Percentiles rank a stretch among this genome's conserved stretches.
Conservation (phyloP, 768 basidiomycete species). For the Tylopilus plumbeoviolaceoides region DNA sequence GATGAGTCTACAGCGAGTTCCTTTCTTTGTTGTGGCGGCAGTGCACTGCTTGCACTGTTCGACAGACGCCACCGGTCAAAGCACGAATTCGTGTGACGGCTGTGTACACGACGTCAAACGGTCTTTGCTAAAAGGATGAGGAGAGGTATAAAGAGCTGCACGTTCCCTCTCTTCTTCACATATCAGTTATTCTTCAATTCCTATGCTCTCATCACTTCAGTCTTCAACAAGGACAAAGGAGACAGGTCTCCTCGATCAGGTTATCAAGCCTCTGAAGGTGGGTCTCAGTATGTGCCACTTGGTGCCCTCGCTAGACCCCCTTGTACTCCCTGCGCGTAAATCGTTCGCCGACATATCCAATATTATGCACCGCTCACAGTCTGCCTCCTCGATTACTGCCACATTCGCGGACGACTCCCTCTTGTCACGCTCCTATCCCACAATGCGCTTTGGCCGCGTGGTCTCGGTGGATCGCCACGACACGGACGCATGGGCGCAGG, state of each 20-base stretch:
- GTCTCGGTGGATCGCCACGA: constrained; percentile 24
- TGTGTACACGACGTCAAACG: constrained; percentile 9
- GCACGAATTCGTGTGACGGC: constrained; percentile 3
- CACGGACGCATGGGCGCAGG: constrained; percentile 19
- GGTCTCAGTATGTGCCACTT: constrained; percentile 8
- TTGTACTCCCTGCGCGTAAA: constrained; percentile 2
- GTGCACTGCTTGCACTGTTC: constrained; percentile 20
- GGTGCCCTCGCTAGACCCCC: constrained; percentile 10
- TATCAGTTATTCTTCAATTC: neutral
- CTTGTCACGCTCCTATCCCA: constrained; percentile 8
- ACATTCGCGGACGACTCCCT: constrained; percentile 1
- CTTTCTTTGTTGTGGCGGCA: constrained; percentile 16
- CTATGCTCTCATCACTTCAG: constrained; percentile 6
- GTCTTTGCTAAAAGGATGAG: constrained; percentile 2
- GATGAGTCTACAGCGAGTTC: constrained; percentile 5
- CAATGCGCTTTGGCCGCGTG: constrained; percentile 18
- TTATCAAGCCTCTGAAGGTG: neutral
- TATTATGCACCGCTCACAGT: neutral
- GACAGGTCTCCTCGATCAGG: neutral
- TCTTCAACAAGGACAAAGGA: constrained; percentile 2
- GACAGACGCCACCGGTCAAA: constrained; percentile 18
- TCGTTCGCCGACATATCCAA: constrained; percentile 10
- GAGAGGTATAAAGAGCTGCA: constrained; percentile 18
- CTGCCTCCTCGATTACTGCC: neutral
- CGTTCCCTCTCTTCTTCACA: neutral